phyloP scores from a whole-genome alignment of 23 red algal species.

The Gracilaria caudata region DNA sequence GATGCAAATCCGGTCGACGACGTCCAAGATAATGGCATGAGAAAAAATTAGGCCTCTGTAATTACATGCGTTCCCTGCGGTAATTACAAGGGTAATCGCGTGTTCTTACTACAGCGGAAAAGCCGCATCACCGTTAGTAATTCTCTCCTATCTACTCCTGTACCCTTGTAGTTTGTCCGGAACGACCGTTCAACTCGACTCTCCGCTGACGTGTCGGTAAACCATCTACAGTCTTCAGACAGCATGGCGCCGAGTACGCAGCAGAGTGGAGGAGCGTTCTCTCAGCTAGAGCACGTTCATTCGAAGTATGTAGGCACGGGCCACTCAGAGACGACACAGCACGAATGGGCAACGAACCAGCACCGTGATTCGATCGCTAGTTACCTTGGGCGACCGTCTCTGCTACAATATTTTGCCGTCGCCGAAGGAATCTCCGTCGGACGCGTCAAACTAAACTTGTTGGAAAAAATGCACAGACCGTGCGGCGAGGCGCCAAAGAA shows the following conservation, averaged over 20 bases:
- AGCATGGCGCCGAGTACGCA: slow-evolving; percentile 14
- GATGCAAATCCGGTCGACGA: too few species aligned
- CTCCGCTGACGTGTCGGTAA: background rate
- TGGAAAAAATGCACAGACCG: slow-evolving; percentile 75
- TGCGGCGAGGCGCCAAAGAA: slow-evolving; percentile 64
- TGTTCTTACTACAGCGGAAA: too few species aligned
- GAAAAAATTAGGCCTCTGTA: too few species aligned
- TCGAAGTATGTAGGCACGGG: slow-evolving; percentile 81
- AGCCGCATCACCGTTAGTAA: too few species aligned
- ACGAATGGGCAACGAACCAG: slow-evolving; percentile 83
- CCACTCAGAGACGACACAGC: slow-evolving; percentile 73
- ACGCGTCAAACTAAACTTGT: slow-evolving; percentile 65
- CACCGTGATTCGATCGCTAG: slow-evolving; percentile 79
- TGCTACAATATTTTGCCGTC: slow-evolving; percentile 75
- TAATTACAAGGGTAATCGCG: too few species aligned
- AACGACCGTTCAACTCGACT: too few species aligned
- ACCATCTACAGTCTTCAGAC: background rate
- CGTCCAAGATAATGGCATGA: too few species aligned
- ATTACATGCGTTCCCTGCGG: too few species aligned
- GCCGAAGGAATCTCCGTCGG: slow-evolving; percentile 75
- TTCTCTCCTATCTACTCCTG: too few species aligned
- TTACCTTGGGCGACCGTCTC: slow-evolving; percentile 59
- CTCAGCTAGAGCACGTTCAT: slow-evolving; percentile 77
- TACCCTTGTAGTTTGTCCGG: too few species aligned
- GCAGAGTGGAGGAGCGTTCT: slow-evolving; percentile 33